A percentile compares a stretch with the other conserved stretches of the same genome.
phyloP scores from a whole-genome alignment of 1,284 basidiomycete genomes.

The Heterobasidion occidentale region DNA sequence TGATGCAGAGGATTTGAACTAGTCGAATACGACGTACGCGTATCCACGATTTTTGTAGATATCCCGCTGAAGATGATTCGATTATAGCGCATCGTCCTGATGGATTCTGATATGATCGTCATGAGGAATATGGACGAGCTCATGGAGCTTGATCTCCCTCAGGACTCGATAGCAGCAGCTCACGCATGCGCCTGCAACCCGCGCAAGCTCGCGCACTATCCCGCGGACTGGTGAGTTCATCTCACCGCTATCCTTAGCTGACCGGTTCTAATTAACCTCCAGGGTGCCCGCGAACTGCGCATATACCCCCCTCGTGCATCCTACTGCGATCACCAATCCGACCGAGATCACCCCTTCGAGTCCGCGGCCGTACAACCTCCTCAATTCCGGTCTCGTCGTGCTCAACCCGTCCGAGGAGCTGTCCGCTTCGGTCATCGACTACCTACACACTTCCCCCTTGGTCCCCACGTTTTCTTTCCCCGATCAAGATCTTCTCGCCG shows the following conservation, averaged over 20 bases:
- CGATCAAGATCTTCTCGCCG: slow-evolving; percentile 88
- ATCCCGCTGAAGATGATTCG: background rate
- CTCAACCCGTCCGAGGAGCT: slow-evolving; percentile 67
- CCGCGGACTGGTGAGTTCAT: slow-evolving; percentile 68
- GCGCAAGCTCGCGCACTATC: slow-evolving; percentile 76
- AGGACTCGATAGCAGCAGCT: slow-evolving; percentile 74
- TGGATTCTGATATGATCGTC: slow-evolving; percentile 92
- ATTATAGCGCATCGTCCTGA: slow-evolving; percentile 66
- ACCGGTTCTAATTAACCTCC: background rate
- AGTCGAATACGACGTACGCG: slow-evolving; percentile 62
- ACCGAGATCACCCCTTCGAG: slow-evolving; percentile 38
- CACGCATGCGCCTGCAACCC: slow-evolving; percentile 96
- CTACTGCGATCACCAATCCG: slow-evolving; percentile 37
- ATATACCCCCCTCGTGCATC: slow-evolving; percentile 56
- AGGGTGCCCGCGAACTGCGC: slow-evolving; percentile 91
- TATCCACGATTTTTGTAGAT: background rate
- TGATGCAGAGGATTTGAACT: slow-evolving; percentile 64
- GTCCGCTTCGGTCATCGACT: slow-evolving; percentile 43
- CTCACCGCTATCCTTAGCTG: slow-evolving; percentile 11
- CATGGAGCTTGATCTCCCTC: slow-evolving; percentile 60
- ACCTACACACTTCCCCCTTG: slow-evolving; percentile 62
- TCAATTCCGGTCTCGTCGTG: slow-evolving; percentile 89
- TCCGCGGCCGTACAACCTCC: slow-evolving; percentile 68
- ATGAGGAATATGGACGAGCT: slow-evolving; percentile 88
- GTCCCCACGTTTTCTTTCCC: slow-evolving; percentile 76